Conservation (phyloP, 148 eudicot genomes). For the Agrostemma githago region DNA sequence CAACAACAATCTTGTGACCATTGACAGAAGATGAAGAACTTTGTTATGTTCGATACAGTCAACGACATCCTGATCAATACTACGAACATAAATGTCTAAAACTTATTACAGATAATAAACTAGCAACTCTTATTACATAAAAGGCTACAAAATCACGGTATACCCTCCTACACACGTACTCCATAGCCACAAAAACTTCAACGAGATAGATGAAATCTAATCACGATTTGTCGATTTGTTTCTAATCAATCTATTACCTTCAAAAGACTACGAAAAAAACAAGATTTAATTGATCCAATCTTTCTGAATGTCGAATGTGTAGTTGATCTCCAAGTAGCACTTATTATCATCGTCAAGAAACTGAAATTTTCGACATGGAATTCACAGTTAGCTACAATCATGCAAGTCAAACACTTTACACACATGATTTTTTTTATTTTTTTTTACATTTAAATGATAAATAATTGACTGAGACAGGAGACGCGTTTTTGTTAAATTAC, state of each 20-base stretch:
- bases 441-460: neutral
- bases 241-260: neutral
- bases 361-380: slow-evolving; percentile 23
- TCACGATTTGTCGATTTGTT: neutral
- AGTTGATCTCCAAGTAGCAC: slow-evolving; percentile 65
- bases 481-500: slow-evolving; percentile 17
- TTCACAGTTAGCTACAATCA: neutral
- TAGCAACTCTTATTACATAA: slow-evolving; percentile 3
- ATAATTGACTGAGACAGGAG: neutral
- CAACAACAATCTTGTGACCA: no score
- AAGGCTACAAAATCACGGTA: neutral
- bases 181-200: neutral
- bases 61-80: neutral
- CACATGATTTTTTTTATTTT: no score
- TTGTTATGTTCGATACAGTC: no score
- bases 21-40: no score
- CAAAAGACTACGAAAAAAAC: neutral
- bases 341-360: slow-evolving; percentile 64
- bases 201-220: neutral
- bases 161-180: slow-evolving; percentile 1
- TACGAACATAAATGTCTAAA: neutral
- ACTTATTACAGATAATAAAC: neutral
- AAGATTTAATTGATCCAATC: slow-evolving; percentile 37
- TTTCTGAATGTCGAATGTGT: slow-evolving; percentile 58
- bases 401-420: no score